A percentile compares a stretch with the other conserved stretches of the same genome.
These are phyloP conservation scores for Clarireedia hainanense DNA, from an alignment of 2,329 filamentous ascomycete species.

Conservation along the genomic window DNA sequence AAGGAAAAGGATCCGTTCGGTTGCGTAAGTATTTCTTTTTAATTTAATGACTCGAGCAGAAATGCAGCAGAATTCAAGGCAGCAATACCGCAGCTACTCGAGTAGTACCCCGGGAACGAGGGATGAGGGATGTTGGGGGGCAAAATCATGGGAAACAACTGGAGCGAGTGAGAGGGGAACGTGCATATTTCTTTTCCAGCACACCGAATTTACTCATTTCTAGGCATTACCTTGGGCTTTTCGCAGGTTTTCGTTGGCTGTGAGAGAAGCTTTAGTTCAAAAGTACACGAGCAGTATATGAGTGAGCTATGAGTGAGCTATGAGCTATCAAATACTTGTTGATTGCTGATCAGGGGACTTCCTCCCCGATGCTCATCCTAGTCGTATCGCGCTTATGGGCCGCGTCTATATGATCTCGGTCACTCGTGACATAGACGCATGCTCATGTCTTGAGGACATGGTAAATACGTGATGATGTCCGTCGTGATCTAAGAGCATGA, in stretches of 20 bases:
- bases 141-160: too few species aligned
- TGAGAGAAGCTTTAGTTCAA: too few species aligned
- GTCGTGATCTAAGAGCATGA: background rate
- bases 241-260: too few species aligned
- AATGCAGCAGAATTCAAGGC: background rate
- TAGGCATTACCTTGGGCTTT: too few species aligned
- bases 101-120: background rate
- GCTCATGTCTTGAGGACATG: conserved; percentile 4
- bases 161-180: too few species aligned
- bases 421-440: conserved; percentile 15
- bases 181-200: too few species aligned
- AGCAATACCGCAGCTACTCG: background rate
- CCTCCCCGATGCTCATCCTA: background rate
- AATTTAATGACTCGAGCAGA: too few species aligned
- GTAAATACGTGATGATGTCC: background rate
- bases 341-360: background rate
- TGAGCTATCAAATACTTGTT: background rate
- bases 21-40: too few species aligned
- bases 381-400: background rate
- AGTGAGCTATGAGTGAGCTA: background rate
- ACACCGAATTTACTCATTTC: too few species aligned
- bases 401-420: background rate
- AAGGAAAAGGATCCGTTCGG: too few species aligned
- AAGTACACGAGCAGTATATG: background rate
- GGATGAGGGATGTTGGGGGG: too few species aligned